Evolutionary conservation across 768 basidiomycete genomes (phyloP), one percentile per base, ranked within the genome.

Genomic region (Rhizopogon roseolus): DNA sequence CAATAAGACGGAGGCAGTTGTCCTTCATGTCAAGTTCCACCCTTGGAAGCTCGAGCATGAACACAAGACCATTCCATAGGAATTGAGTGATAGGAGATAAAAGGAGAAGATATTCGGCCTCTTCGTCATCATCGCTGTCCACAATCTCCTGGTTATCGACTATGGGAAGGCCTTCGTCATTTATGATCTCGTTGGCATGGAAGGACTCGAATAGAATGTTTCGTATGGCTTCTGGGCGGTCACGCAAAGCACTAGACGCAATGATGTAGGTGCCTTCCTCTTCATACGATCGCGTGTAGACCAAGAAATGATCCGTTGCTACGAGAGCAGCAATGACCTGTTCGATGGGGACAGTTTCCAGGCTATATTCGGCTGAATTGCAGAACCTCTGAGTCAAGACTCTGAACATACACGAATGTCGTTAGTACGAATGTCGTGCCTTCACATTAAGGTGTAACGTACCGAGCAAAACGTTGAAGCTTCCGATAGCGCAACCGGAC

Each of bases 211-310:
- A 77, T 9, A 99, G 78, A 28, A 98, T 85, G 41, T 86, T 82
- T 5, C 83, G 83, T 58, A 98, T 88, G 41, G 81, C 72, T 10
- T 88, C 86, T 0, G 89, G 85, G 11, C 85, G 82, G 46, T 90
- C 85, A 61, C 81, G 85, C 10, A 98, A 79, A 5, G 81, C 80
- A 4, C 76, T 80, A 14, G 91, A 85, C 7, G 91, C 96, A 52
- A 99, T 76, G 56, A 98, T 84, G 66, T 98, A 99, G 10, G 87
- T 83, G 5, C 93, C 93, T n/a, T 96, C 87, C 61, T 88, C 85
- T 68, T 96, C 93, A 66, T 88, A 88, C 7, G 73, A 70, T 56
- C 86, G 82, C 1, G 96, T 97, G 69, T 97, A 96, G 42, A 99
- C 90, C 54, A 99, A 83, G 71, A 94, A 88, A 67, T 98, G 95